Conservation (phyloP, 768 basidiomycete genomes). For the Coprinellus micaceus region DNA sequence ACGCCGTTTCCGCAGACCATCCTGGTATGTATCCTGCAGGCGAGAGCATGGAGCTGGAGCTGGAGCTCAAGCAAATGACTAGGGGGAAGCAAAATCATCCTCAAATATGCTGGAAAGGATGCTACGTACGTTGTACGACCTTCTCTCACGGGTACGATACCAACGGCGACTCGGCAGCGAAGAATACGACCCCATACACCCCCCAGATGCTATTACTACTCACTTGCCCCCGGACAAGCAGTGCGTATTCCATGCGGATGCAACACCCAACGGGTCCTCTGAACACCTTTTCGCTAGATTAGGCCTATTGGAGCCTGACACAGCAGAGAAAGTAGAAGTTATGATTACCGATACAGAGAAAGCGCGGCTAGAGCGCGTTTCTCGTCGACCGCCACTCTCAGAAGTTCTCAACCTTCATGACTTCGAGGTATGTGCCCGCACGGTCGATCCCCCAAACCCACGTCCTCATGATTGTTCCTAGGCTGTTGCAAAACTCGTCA, state of each 20-base stretch:
- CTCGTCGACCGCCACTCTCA: slow-evolving; percentile 64
- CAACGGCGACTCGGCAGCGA: slow-evolving; percentile 35
- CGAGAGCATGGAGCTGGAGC: background rate
- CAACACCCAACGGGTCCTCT: background rate
- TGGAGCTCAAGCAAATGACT: background rate
- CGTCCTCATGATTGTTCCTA: slow-evolving; percentile 22
- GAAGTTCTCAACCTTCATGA: slow-evolving; percentile 91
- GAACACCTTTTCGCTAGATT: slow-evolving; percentile 36
- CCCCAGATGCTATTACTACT: slow-evolving; percentile 72
- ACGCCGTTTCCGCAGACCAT: slow-evolving; percentile 45
- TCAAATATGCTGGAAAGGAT: slow-evolving; percentile 88
- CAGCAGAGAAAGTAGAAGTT: slow-evolving; percentile 60
- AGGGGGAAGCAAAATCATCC: slow-evolving; percentile 81
- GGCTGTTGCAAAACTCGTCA: slow-evolving; percentile 79
- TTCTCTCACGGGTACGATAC: background rate
- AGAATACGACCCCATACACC: slow-evolving; percentile 89
- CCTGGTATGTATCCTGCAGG: slow-evolving; percentile 42
- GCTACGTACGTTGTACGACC: slow-evolving; percentile 59
- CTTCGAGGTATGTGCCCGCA: slow-evolving; percentile 82
- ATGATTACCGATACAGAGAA: slow-evolving; percentile 69
- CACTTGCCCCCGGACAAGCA: slow-evolving; percentile 85
- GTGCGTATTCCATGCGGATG: slow-evolving; percentile 32
- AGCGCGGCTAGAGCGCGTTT: slow-evolving; percentile 57
- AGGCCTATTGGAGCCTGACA: slow-evolving; percentile 67
- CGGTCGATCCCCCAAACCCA: too few relatives aligned